Evolutionary conservation across 345 rosid genomes (phyloP).

Genomic region (Salix viminalis): DNA sequence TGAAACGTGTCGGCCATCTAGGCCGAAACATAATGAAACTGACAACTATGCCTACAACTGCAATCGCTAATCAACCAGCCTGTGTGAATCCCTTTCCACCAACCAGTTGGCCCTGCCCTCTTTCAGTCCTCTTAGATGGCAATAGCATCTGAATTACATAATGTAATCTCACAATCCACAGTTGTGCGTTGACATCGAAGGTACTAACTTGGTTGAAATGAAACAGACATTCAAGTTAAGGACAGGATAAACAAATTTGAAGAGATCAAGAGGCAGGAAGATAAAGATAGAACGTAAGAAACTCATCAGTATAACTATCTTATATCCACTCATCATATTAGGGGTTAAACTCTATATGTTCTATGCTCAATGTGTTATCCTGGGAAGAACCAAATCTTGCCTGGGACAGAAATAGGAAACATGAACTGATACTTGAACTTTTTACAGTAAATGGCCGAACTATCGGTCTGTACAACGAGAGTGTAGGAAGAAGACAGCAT

Average conservation of each 20-base stretch:
- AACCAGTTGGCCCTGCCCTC: background rate
- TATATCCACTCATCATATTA: background rate
- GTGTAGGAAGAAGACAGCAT: slow-evolving; percentile 2
- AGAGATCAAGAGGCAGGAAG: background rate
- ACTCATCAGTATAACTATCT: background rate
- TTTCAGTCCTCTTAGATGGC: background rate
- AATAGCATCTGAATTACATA: background rate
- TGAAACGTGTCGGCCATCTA: too few relatives aligned
- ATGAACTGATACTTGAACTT: background rate
- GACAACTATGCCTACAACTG: background rate
- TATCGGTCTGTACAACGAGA: slow-evolving; percentile 2
- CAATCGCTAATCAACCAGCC: background rate
- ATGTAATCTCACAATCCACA: background rate
- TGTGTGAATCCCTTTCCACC: background rate
- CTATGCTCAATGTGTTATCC: slow-evolving; percentile 1
- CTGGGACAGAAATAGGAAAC: background rate
- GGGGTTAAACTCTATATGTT: background rate
- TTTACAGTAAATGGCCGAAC: slow-evolving; percentile 16
- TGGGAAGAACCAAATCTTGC: slow-evolving; percentile 18
- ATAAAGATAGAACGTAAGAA: background rate
- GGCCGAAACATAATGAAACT: too few relatives aligned
- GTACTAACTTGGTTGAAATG: background rate
- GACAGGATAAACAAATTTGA: background rate
- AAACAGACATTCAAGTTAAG: background rate
- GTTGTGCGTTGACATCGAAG: background rate